These are phyloP conservation scores for Diplocarpon rosae DNA, from an alignment of 2,329 filamentous ascomycete genomes.

Conservation along the genomic window DNA sequence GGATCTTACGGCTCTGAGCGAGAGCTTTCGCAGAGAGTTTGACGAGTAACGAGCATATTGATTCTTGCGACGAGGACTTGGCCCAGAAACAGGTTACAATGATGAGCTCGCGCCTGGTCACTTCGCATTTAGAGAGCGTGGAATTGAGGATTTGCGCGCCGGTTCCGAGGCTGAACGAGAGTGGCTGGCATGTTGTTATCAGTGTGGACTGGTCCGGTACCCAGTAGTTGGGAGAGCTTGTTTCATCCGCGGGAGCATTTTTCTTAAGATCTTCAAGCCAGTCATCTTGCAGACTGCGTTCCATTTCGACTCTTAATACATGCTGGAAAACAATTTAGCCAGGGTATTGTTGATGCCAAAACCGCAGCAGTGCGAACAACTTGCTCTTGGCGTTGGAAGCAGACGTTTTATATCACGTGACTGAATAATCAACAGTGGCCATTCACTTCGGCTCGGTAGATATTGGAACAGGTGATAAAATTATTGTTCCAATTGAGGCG, in stretches of 20 bases:
- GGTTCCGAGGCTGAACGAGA: conserved; percentile 42
- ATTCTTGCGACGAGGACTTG: conserved; percentile 46
- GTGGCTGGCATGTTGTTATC: conserved; percentile 37
- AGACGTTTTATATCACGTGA: neutral
- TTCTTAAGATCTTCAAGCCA: conserved; percentile 12
- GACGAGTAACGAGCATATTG: conserved; percentile 45
- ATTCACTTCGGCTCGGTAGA: too few species aligned
- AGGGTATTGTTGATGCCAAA: neutral
- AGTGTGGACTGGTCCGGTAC: conserved; percentile 34
- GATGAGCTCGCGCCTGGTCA: conserved; percentile 53
- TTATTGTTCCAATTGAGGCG: too few species aligned
- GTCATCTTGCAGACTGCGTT: conserved; percentile 4
- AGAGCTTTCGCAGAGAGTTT: conserved; percentile 43
- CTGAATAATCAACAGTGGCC: neutral
- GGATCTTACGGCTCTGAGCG: conserved; percentile 23
- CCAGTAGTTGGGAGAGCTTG: conserved; percentile 40
- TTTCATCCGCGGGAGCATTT: conserved; percentile 3
- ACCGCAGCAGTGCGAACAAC: neutral
- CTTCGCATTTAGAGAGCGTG: conserved; percentile 49
- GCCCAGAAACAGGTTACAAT: conserved; percentile 81
- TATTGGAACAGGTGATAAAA: too few species aligned
- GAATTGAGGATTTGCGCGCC: conserved; percentile 42
- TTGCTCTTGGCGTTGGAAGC: neutral
- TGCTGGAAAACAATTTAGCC: neutral
- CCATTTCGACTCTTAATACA: neutral